Conservation (phyloP, 2,329 filamentous ascomycete species). For the Cercospora nicotianae region DNA sequence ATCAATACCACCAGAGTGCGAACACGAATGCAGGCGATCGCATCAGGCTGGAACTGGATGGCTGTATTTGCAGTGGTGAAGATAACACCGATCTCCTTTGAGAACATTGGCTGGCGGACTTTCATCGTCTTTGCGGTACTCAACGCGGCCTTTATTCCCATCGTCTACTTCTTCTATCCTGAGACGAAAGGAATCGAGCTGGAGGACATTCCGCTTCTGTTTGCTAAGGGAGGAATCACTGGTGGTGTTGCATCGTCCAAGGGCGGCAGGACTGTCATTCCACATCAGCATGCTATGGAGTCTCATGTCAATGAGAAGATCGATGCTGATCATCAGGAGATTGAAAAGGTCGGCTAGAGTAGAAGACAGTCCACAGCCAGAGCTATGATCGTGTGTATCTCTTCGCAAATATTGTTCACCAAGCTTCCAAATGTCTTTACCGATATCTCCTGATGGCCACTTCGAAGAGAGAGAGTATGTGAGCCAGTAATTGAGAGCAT, state of each 20-base stretch:
- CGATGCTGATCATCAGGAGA: constrained; percentile 2
- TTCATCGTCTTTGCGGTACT: constrained; percentile 25
- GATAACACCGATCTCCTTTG: constrained; percentile 22
- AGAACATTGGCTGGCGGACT: constrained; percentile 9
- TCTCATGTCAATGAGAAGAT: constrained; percentile 6
- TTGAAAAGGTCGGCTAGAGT: neutral
- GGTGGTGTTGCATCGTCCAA: constrained; percentile 13
- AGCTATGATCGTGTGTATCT: neutral
- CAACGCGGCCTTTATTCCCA: constrained; percentile 3
- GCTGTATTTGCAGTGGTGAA: constrained; percentile 37
- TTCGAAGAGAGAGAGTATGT: neutral
- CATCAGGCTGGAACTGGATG: constrained; percentile 14
- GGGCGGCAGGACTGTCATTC: constrained; percentile 21
- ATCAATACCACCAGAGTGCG: constrained; percentile 36
- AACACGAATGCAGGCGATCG: constrained; percentile 2
- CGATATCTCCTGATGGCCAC: neutral
- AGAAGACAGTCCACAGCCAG: neutral
- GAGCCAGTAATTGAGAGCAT: neutral
- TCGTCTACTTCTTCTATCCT: constrained; percentile 22
- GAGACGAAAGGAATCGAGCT: constrained; percentile 21
- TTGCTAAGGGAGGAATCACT: neutral
- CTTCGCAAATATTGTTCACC: neutral
- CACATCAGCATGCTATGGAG: constrained; percentile 16
- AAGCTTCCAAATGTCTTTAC: neutral
- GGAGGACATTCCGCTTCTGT: neutral